Base-by-base conservation (phyloP, 176 grass and related monocot genomes). In the Pontederia crassipes region DNA sequence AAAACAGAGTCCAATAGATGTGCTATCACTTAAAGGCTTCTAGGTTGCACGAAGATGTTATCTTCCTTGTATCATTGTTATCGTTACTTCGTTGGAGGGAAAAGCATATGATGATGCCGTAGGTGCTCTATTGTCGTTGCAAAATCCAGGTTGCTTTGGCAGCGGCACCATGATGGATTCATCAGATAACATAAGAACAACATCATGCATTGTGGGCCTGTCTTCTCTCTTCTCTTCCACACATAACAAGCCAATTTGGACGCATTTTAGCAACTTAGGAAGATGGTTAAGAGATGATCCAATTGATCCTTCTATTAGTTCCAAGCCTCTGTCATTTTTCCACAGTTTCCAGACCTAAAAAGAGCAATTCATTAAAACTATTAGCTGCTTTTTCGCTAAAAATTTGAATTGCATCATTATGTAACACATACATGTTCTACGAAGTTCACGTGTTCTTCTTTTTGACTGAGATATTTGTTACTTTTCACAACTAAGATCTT, bases 191-290 rank as follows among this genome's bases (percentile, higher is more conserved):
- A 54, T 14, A 12, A 16, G n/a, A 12, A 59, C 57, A 24, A 73
- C 57, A 46, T 61, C 54, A 59, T 35, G 28, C 70, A 73, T 73
- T 12, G 57, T 72, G 17, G 69, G 57, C 40, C 69, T 15, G 28
- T 61, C 57, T 16, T 28, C 28, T 16, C 54, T 55, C 14, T 54
- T 54, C 51, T 54, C 51, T 54, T 54, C 14, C 20, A 59, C 8
- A 9, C 69, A 61, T 6, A 28, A 29, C 8, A 72, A 11, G 35
- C 28, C 69, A 46, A 72, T 48, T n/a, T 61, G 52, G 15, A 58
- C 48, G 46, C 69, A 59, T 59, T 45, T 61, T 11, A 16, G 14
- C 5, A 54, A 1, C 51, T 4, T 16, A 15, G 12, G 14, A 8
- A 12, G 11, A 16, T 12, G 14, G 5, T 54, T 16, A 15, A 16